Base-by-base conservation (phyloP, 2,329 filamentous ascomycete species). In the Lachnellula cervina region DNA sequence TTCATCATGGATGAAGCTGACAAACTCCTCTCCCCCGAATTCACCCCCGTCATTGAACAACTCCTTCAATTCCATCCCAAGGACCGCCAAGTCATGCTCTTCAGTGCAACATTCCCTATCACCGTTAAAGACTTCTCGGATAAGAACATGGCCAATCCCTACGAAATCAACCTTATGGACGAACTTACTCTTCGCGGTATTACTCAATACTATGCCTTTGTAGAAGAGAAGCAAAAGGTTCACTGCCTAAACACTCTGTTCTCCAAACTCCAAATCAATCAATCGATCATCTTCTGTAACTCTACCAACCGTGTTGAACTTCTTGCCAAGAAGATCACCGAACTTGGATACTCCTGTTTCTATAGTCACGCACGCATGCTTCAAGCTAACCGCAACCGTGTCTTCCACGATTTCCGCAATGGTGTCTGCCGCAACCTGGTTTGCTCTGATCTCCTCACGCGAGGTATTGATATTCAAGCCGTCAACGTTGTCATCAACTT, bases 401-500 rank as follows among this genome's bases (percentile, higher is more conserved):
- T 99, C 58, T 99, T 99, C 79, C 94, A 99, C 76, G 95, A 99
- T 72, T 99, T 99, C 80, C 88, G 94, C 65, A 97, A 97, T 68
- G 94, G 94, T 56, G 92, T 96, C 52, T 97, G 93, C 78, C 90
- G 94, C 68, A 99, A 99, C 72, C 84, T 99, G 38, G 94, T 99
- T 61, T 99, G 94, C 76, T 99, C 95, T 2, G 94, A 99, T 76
- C 80, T 99, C 40, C 82, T 99, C 62, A 99, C 94, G 61, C 92
- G 94, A 75, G 94, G 94, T 84, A 99, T 99, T 69, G 94, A 99
- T 76, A 99, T 99, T 63, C 94, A 99, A 74, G 94, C 94, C 52
- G 94, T 99, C 69, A 99, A 99, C 67, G 94, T 99, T 54, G 94
- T 99, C 71, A 99, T 99, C 83, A 99, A 99, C 78, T 99, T 99